These are phyloP conservation scores for Cadophora luteo-olivacea DNA, from an alignment of 2,329 filamentous ascomycete species.

Conservation along the genomic window DNA sequence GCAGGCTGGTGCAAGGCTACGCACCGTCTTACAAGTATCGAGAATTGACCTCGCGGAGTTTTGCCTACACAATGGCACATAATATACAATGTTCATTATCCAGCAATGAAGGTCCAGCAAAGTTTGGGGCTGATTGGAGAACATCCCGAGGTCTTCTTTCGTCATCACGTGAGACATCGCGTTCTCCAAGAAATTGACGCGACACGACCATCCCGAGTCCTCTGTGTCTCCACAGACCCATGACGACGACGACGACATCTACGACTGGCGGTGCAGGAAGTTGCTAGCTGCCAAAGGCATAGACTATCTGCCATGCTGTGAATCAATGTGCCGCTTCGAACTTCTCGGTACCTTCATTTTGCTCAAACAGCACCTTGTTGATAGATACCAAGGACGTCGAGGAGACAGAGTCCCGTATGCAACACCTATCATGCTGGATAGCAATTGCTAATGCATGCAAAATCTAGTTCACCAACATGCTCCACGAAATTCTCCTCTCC, in stretches of 20 bases:
- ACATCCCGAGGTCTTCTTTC: no score
- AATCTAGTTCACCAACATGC: conserved; percentile 62
- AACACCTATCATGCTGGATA: neutral
- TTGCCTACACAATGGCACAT: no score
- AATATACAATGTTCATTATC: no score
- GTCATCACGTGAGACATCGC: neutral
- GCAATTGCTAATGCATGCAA: conserved; percentile 19
- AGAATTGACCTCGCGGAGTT: no score
- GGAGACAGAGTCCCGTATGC: conserved; percentile 24
- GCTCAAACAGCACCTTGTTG: conserved; percentile 36
- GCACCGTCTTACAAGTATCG: no score
- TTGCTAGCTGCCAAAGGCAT: conserved; percentile 11
- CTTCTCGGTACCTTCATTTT: conserved; percentile 42
- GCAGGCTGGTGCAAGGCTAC: no score
- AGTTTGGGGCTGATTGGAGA: no score
- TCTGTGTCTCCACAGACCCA: neutral
- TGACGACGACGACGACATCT: neutral
- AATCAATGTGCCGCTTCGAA: conserved; percentile 45
- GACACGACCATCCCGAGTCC: neutral
- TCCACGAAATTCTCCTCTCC: conserved; percentile 97
- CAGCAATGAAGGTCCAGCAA: no score
- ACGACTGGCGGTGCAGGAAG: neutral
- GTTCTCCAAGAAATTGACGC: conserved; percentile 3
- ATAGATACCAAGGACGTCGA: conserved; percentile 31
- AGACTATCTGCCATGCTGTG: conserved; percentile 24